Conservation (phyloP, 176 grass and related monocot genomes). For the Oryza australiensis region DNA sequence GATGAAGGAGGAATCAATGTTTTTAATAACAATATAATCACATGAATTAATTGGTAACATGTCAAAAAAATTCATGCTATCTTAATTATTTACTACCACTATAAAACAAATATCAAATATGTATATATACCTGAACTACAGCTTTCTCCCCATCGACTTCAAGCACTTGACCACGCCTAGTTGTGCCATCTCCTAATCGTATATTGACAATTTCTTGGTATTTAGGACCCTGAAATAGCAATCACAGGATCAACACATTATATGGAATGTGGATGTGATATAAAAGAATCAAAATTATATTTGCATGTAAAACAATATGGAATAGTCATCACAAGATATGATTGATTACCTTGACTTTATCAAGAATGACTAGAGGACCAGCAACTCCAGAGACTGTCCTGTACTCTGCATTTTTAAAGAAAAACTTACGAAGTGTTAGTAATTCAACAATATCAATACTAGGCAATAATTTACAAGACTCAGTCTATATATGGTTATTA, state of each 20-base stretch:
- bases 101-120: constrained; percentile 16
- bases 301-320: not conserved
- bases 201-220: constrained; percentile 91
- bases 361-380: constrained; percentile 80
- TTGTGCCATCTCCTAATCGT: constrained; percentile 68
- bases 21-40: not conserved
- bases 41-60: constrained; percentile 2
- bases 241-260: not conserved
- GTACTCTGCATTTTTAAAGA: constrained; percentile 55
- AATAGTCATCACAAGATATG: not conserved
- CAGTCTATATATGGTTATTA: not conserved
- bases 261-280: not conserved
- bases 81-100: not conserved
- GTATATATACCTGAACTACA: constrained; percentile 67
- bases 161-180: constrained; percentile 74
- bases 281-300: not conserved
- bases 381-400: constrained; percentile 81
- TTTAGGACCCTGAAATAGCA: constrained; percentile 65
- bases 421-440: not conserved
- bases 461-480: not conserved
- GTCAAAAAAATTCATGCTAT: not conserved
- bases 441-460: not conserved
- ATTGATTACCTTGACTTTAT: constrained; percentile 72
- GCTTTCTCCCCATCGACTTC: constrained; percentile 88
- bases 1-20: not conserved